Base-by-base conservation (phyloP, 2,329 filamentous ascomycete genomes). In the Chaetomium sp. region DNA sequence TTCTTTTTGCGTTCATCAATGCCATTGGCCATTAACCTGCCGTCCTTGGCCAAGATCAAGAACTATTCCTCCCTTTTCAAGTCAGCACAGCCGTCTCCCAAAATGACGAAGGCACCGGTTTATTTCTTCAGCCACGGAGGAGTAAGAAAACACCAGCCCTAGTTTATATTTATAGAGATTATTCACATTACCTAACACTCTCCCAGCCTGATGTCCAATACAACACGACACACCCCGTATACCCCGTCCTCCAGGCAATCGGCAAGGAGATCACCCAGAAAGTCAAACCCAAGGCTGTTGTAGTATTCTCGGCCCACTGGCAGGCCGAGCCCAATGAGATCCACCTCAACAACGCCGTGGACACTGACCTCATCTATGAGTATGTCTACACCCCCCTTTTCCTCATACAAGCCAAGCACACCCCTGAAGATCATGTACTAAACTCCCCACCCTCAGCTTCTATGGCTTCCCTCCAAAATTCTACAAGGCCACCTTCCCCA, bases 221-320 rank as follows among this genome's bases (percentile, higher is more conserved):
- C 62, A 81, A 90, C n/a, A 84, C 80, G 4, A 74, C 85, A 0
- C 90, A 93, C 72, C 87, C 88, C 1, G 90, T 86, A 10, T 91
- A 89, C 71, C 74, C 79, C 4, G 79, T 88, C 62, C 83, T 93
- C 4, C 83, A 88, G 69, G 74, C 80, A 27, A 87, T 92, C 60
- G 90, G 90, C 50, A 80, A 75, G 8, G 89, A 92, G 71, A 91
- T 93, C 73, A 91, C 88, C 0, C 79, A 83, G 31, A 84, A 86
- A 67, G 85, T 92, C 51, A 88, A 87, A 71, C 90, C 90, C 1
- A 87, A 85, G 67, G 90, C 89, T 1, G 83, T 93, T 19, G 86
- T 93, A 0, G 87, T 92, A 29, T 89, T 93, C 73, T 92, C 90
- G 0, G 90, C 89, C 0, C 90, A 93, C 75, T 93, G 90, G 90